These are phyloP conservation scores for Leccinum pallidistipes DNA, from an alignment of 1,284 basidiomycete species.

Conservation along the genomic window DNA sequence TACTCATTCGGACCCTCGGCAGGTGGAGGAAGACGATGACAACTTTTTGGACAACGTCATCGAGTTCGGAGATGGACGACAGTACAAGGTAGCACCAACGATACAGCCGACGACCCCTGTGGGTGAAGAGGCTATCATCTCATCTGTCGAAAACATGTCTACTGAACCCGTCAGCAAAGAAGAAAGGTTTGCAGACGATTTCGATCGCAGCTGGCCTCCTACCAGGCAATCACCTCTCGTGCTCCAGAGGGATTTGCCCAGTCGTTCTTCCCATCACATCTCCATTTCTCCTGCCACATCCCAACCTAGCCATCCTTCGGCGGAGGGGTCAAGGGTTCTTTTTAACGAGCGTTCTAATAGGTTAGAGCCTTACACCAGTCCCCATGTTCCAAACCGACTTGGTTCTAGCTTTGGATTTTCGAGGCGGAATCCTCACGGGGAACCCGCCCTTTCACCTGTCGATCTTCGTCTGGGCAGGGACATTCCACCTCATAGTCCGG, in stretches of 20 bases:
- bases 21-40: slow-evolving; percentile 91
- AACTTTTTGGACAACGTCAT: slow-evolving; percentile 87
- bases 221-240: slow-evolving; percentile 46
- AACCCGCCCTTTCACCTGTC: slow-evolving; percentile 40
- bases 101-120: slow-evolving; percentile 22
- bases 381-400: slow-evolving; percentile 37
- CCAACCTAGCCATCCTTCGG: slow-evolving; percentile 47
- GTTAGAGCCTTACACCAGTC: slow-evolving; percentile 69
- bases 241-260: slow-evolving; percentile 43
- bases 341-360: slow-evolving; percentile 90
- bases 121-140: slow-evolving; percentile 18
- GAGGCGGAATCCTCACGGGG: slow-evolving; percentile 48
- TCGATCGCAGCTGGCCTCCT: slow-evolving; percentile 90
- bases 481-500: slow-evolving; percentile 41
- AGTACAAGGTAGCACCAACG: slow-evolving; percentile 74
- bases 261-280: slow-evolving; percentile 34
- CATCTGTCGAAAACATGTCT: slow-evolving; percentile 24
- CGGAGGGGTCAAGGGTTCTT: slow-evolving; percentile 64
- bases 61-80: slow-evolving; percentile 90
- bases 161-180: slow-evolving; percentile 57
- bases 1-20: slow-evolving; percentile 14
- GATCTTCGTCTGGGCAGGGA: slow-evolving; percentile 50
- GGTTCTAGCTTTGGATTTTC: slow-evolving; percentile 33
- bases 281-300: slow-evolving; percentile 39
- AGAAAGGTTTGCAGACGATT: slow-evolving; percentile 84